phyloP scores from a whole-genome alignment of 306 rosid genomes.

The Sechiopsis laciniata region DNA sequence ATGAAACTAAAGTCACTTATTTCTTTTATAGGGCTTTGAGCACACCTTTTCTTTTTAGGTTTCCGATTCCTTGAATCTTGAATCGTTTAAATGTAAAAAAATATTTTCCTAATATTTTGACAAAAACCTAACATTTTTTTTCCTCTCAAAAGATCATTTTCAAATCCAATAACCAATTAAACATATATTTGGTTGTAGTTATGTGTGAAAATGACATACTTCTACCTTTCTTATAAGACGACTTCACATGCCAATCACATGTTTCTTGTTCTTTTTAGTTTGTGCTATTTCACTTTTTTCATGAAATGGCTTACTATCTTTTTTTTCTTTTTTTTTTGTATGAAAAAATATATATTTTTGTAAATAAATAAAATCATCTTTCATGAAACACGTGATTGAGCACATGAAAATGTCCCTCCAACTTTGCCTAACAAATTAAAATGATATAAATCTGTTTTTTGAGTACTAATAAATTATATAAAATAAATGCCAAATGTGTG shows the following conservation, averaged over 20 bases:
- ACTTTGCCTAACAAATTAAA: not conserved
- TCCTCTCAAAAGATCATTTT: not conserved
- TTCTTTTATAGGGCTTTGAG: too few relatives aligned
- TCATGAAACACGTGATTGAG: not conserved
- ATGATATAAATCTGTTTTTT: too few relatives aligned
- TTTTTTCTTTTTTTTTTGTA: not conserved
- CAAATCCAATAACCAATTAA: not conserved
- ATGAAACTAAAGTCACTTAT: too few relatives aligned
- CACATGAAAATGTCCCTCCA: not conserved
- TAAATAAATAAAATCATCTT: not conserved
- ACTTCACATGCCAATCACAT: constrained; percentile 9
- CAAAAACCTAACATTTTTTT: too few relatives aligned
- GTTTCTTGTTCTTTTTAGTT: constrained; percentile 7
- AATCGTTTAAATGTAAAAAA: too few relatives aligned
- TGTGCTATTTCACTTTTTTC: not conserved
- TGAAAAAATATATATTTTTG: not conserved
- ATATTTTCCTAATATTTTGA: too few relatives aligned
- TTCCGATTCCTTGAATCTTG: too few relatives aligned
- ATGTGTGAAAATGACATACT: constrained; percentile 10
- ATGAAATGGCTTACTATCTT: not conserved
- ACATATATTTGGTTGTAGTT: not conserved
- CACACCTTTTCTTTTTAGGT: too few relatives aligned
- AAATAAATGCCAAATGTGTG: not conserved
- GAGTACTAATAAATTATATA: too few relatives aligned
- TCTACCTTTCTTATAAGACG: not conserved